Percentiles rank a stretch among this genome's conserved stretches.
These are phyloP conservation scores for Lojkania enalia DNA, from an alignment of 2,329 filamentous ascomycete genomes.

Conservation along the genomic window DNA sequence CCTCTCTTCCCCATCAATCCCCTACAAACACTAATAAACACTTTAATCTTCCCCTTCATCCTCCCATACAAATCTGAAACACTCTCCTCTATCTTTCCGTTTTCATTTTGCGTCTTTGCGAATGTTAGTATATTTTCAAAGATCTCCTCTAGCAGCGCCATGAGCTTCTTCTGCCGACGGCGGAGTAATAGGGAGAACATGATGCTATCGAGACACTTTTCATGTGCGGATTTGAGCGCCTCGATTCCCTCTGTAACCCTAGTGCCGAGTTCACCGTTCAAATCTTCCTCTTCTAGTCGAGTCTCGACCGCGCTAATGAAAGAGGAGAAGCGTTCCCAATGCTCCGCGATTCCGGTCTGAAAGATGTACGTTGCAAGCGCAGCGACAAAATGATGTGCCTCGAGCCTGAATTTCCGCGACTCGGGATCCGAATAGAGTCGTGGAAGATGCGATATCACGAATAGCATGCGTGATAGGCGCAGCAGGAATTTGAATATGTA, in stretches of 20 bases:
- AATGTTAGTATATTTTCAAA: constrained; percentile 74
- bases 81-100: constrained; percentile 25
- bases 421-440: constrained; percentile 25
- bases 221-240: constrained; percentile 69
- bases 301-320: constrained; percentile 67
- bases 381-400: constrained; percentile 79
- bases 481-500: constrained; percentile 79
- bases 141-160: constrained; percentile 75
- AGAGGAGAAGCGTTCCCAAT: constrained; percentile 71
- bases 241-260: constrained; percentile 63
- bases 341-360: constrained; percentile 71
- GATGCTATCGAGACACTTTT: constrained; percentile 73
- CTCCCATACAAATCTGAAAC: constrained; percentile 60
- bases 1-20: constrained; percentile 66
- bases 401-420: constrained; percentile 62
- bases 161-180: constrained; percentile 72
- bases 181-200: constrained; percentile 73
- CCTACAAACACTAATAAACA: constrained; percentile 74
- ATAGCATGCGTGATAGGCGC: constrained; percentile 76
- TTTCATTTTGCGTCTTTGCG: constrained; percentile 36
- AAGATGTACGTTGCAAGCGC: constrained; percentile 77
- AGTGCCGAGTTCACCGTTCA: constrained; percentile 52
- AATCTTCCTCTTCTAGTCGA: constrained; percentile 53
- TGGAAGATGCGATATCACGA: constrained; percentile 59
- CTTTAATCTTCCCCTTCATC: constrained; percentile 72